Evolutionary conservation across 768 basidiomycete genomes (phyloP).

Genomic region (Auriscalpium microsporum): DNA sequence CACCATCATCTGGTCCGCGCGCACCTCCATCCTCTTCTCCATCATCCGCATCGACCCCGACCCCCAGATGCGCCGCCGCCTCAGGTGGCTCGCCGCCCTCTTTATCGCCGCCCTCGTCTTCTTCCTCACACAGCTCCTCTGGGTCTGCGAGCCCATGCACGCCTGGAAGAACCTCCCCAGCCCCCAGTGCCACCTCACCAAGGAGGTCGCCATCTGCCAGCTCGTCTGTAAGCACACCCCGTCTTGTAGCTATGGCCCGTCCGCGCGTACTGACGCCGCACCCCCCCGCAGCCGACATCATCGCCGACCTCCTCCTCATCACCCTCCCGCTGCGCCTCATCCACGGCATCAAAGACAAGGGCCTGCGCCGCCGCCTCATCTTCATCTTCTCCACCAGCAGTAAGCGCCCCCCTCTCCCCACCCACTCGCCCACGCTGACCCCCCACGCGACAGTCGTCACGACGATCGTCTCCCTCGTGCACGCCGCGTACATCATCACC

Average conservation of each 20-base stretch:
- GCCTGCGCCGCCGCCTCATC: slow-evolving; percentile 33
- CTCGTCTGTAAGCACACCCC: slow-evolving; percentile 35
- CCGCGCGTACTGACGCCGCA: too few relatives aligned
- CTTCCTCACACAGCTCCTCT: slow-evolving; percentile 36
- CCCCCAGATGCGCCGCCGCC: slow-evolving; percentile 4
- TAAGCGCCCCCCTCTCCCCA: slow-evolving; percentile 12
- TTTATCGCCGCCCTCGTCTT: slow-evolving; percentile 29
- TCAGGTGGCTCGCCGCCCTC: slow-evolving; percentile 13
- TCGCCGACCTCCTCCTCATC: slow-evolving; percentile 40
- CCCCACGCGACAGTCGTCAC: slow-evolving; percentile 13
- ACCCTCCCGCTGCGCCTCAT: slow-evolving; percentile 38
- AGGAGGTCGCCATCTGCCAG: slow-evolving; percentile 43
- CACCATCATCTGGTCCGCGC: slow-evolving; percentile 25
- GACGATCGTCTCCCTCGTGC: slow-evolving; percentile 24
- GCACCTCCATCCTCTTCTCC: slow-evolving; percentile 46
- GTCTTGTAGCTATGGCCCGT: too few relatives aligned
- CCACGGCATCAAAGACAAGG: slow-evolving; percentile 29
- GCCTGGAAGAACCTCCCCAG: slow-evolving; percentile 30
- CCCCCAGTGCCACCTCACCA: slow-evolving; percentile 36
- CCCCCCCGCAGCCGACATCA: slow-evolving; percentile 37
- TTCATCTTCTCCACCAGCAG: slow-evolving; percentile 49
- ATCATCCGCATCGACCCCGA: slow-evolving; percentile 44
- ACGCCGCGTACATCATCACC: slow-evolving; percentile 20
- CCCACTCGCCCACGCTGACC: not conserved
- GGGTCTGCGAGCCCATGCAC: slow-evolving; percentile 33